A percentile compares a stretch with the other conserved stretches of the same genome.
These are phyloP conservation scores for Boechera retrofracta DNA, from an alignment of 345 rosid species.

Conservation along the genomic window DNA sequence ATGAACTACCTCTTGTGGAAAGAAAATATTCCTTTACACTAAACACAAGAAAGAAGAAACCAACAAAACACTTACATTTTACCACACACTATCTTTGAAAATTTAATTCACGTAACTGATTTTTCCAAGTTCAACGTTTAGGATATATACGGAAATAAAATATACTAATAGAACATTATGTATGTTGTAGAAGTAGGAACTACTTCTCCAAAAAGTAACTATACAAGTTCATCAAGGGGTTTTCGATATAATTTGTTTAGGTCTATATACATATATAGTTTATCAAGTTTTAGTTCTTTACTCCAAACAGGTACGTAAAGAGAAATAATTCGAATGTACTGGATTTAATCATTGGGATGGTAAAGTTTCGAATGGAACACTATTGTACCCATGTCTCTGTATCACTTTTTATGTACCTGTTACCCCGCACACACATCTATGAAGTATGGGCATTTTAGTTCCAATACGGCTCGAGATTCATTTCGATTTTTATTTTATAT, in stretches of 20 bases:
- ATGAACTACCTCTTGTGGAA: slow-evolving; percentile 27
- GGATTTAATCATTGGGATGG: slow-evolving; percentile 36
- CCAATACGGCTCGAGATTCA: neutral
- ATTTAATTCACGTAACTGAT: neutral
- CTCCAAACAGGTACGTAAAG: slow-evolving; percentile 12
- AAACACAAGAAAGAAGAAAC: slow-evolving; percentile 40
- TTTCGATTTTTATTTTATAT: too few relatives aligned
- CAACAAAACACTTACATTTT: slow-evolving; percentile 26
- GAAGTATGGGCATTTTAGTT: slow-evolving; percentile 16
- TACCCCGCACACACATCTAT: slow-evolving; percentile 27
- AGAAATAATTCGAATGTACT: slow-evolving; percentile 23
- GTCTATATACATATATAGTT: neutral
- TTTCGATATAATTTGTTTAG: neutral
- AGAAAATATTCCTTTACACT: slow-evolving; percentile 8
- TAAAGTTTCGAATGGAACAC: slow-evolving; percentile 13
- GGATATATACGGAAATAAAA: neutral
- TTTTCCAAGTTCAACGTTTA: neutral
- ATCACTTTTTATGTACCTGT: slow-evolving; percentile 25
- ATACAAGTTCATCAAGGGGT: slow-evolving; percentile 6
- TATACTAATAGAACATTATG: neutral
- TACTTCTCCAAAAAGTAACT: slow-evolving; percentile 3
- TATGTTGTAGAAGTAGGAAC: slow-evolving; percentile 1
- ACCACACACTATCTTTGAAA: slow-evolving; percentile 16
- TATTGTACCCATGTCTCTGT: slow-evolving; percentile 35
- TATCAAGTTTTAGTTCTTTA: slow-evolving; percentile 21